phyloP scores from a whole-genome alignment of 768 basidiomycete species.

The Lactarius sanguifluus region DNA sequence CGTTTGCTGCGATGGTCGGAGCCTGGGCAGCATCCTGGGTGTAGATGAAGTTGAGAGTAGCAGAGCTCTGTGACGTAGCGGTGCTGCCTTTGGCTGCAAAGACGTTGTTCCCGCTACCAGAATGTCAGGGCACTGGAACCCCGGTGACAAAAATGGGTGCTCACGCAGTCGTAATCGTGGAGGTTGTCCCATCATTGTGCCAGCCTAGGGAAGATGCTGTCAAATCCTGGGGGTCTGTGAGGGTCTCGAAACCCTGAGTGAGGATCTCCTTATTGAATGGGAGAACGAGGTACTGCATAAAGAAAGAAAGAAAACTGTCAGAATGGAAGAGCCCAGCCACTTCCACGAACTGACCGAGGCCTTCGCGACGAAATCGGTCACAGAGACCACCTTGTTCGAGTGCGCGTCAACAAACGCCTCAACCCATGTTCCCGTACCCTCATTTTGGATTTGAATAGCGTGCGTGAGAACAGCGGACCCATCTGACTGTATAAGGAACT shows the following conservation, averaged over 20 bases:
- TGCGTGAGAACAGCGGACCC: slow-evolving; percentile 43
- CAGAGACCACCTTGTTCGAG: slow-evolving; percentile 50
- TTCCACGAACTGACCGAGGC: slow-evolving; percentile 39
- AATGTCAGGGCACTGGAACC: slow-evolving; percentile 3
- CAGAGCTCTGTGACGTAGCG: slow-evolving; percentile 41
- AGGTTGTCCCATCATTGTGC: slow-evolving; percentile 46
- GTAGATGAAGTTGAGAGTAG: slow-evolving; percentile 44
- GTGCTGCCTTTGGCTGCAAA: slow-evolving; percentile 36
- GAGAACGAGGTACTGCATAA: slow-evolving; percentile 46
- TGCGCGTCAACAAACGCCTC: slow-evolving; percentile 61
- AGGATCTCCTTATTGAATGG: slow-evolving; percentile 52
- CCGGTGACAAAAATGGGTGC: not conserved
- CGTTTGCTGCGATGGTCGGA: slow-evolving; percentile 46
- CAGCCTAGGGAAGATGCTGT: slow-evolving; percentile 57
- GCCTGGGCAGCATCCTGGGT: slow-evolving; percentile 37
- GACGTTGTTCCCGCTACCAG: slow-evolving; percentile 41
- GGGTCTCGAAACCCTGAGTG: slow-evolving; percentile 48
- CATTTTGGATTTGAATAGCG: slow-evolving; percentile 45
- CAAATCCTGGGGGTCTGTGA: slow-evolving; percentile 55
- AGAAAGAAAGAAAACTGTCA: not conserved
- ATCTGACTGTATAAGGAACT: slow-evolving; percentile 45
- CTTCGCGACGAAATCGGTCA: slow-evolving; percentile 52
- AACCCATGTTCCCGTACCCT: slow-evolving; percentile 47
- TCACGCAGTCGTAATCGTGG: slow-evolving; percentile 36
- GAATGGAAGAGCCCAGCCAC: not conserved